phyloP scores from a whole-genome alignment of 495 filamentous ascomycete genomes.

The Neurospora sp. region DNA sequence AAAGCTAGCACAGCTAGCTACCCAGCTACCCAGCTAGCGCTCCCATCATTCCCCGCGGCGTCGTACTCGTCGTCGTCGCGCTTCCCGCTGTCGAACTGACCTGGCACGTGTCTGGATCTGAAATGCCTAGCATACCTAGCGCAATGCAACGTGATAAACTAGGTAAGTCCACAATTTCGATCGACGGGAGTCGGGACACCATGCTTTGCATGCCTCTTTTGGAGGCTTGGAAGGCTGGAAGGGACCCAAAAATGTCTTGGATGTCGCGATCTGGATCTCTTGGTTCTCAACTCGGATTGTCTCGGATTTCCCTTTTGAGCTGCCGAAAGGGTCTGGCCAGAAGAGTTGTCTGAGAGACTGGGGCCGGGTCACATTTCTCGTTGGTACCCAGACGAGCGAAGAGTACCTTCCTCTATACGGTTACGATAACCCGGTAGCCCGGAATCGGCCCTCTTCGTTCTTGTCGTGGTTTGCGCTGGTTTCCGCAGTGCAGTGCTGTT shows the following conservation, averaged over 20 bases:
- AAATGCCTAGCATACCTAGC: not conserved
- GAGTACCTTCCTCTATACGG: too few relatives aligned
- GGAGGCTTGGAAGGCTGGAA: not conserved
- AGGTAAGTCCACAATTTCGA: not conserved
- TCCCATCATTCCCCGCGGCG: not conserved
- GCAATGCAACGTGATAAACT: not conserved
- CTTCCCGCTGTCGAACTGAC: not conserved
- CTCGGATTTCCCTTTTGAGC: not conserved
- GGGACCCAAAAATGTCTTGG: not conserved
- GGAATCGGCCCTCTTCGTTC: not conserved
- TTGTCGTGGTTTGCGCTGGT: not conserved
- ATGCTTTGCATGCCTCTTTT: too few relatives aligned
- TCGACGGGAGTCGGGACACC: not conserved
- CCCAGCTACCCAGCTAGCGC: not conserved
- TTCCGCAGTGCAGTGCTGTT: not conserved
- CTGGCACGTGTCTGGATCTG: not conserved
- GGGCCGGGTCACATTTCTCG: not conserved
- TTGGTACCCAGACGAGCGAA: too few relatives aligned
- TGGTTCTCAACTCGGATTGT: not conserved
- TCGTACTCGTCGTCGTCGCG: not conserved
- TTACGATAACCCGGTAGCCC: not conserved
- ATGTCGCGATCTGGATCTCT: not conserved
- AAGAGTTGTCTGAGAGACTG: not conserved
- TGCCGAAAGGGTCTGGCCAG: not conserved
- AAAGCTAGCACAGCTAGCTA: not conserved